Conservation (phyloP, 2,329 filamentous ascomycete genomes). For the Diaporthe batatas region DNA sequence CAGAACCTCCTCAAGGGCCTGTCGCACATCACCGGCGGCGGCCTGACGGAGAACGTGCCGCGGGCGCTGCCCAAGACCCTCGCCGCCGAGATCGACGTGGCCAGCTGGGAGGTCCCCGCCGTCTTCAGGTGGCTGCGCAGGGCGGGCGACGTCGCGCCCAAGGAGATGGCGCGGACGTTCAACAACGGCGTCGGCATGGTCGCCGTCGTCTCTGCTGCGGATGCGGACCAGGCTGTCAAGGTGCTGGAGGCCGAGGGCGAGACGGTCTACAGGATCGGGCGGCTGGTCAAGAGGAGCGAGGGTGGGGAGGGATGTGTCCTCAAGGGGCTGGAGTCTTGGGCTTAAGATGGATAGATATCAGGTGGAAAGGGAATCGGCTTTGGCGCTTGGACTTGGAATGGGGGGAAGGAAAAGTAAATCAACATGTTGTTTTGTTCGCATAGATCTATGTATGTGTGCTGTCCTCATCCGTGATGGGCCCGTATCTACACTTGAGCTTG, state of each 20-base stretch:
- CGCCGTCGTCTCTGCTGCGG: conserved; percentile 77
- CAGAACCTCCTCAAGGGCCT: conserved; percentile 85
- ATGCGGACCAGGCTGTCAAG: conserved; percentile 71
- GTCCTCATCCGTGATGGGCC: neutral
- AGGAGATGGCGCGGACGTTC: conserved; percentile 92
- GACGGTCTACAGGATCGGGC: conserved; percentile 81
- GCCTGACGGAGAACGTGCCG: conserved; percentile 92
- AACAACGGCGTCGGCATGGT: conserved; percentile 98
- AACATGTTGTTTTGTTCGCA: neutral
- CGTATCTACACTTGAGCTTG: neutral
- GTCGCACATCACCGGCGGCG: conserved; percentile 96
- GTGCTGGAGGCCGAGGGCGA: conserved; percentile 78
- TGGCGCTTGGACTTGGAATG: conserved; percentile 12
- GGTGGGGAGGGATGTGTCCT: conserved; percentile 68
- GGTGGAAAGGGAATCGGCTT: neutral
- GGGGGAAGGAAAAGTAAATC: neutral
- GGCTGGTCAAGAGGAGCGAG: conserved; percentile 68
- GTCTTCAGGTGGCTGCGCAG: conserved; percentile 91
- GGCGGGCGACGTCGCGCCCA: conserved; percentile 76
- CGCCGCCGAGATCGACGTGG: conserved; percentile 83
- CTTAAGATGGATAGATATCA: conserved; percentile 1
- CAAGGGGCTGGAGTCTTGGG: conserved; percentile 40
- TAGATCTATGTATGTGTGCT: neutral
- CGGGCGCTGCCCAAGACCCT: conserved; percentile 88
- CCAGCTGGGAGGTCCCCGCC: conserved; percentile 79